A percentile compares a stretch with the other conserved stretches of the same genome.
Evolutionary conservation across 2,329 filamentous ascomycete species (phyloP).

Genomic region (Monosporascus sp.): DNA sequence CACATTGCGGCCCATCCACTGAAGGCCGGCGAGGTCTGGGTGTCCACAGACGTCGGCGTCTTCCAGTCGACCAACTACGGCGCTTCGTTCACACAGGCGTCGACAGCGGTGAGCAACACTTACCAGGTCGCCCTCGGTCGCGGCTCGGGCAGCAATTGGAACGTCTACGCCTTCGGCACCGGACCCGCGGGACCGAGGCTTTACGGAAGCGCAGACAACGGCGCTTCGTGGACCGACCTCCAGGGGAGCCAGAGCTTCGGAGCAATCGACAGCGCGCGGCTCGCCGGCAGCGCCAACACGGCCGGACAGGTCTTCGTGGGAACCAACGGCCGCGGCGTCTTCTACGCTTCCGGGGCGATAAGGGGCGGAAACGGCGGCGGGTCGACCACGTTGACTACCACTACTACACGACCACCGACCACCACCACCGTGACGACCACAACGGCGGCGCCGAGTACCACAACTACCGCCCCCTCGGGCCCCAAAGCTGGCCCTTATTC

Average conservation of each 20-base stretch:
- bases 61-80: conserved; percentile 51
- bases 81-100: conserved; percentile 37
- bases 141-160: conserved; percentile 35
- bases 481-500: too few relatives aligned
- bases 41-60: conserved; percentile 49
- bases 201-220: conserved; percentile 39
- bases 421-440: too few relatives aligned
- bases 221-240: conserved; percentile 40
- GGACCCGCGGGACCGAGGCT: conserved; percentile 37
- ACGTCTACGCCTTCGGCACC: conserved; percentile 42
- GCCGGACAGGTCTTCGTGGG: conserved; percentile 43
- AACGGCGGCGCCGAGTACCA: too few relatives aligned
- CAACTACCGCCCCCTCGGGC: too few relatives aligned
- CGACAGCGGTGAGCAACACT: conserved; percentile 31
- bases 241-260: conserved; percentile 44
- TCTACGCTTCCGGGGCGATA: conserved; percentile 28
- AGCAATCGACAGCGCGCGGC: conserved; percentile 31
- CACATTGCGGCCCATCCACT: conserved; percentile 52
- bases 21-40: conserved; percentile 55
- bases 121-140: conserved; percentile 39
- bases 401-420: too few relatives aligned
- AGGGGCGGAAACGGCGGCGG: not conserved
- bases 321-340: conserved; percentile 44
- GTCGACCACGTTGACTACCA: too few relatives aligned
- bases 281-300: conserved; percentile 42